Conservation (phyloP, 257 asterid genomes). For the Agastache rugosa region DNA sequence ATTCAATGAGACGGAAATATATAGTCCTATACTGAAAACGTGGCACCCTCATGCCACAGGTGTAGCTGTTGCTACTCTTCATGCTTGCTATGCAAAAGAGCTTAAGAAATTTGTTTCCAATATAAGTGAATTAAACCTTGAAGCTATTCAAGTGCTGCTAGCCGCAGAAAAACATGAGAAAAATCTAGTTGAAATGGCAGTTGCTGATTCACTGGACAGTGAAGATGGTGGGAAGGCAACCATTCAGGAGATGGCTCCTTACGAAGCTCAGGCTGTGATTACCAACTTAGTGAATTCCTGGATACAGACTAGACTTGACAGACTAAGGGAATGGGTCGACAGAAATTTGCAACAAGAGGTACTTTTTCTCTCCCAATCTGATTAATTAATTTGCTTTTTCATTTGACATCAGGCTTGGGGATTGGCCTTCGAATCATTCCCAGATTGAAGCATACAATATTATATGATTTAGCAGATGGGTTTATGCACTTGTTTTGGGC, state of each 20-base stretch:
- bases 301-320: slow-evolving; percentile 78
- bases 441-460: not conserved
- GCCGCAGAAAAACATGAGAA: slow-evolving; percentile 89
- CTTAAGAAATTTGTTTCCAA: slow-evolving; percentile 68
- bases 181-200: slow-evolving; percentile 91
- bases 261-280: slow-evolving; percentile 84
- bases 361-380: slow-evolving; percentile 27
- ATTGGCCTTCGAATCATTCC: slow-evolving; percentile 13
- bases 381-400: slow-evolving; percentile 6
- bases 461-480: slow-evolving; percentile 4
- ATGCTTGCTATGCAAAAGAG: slow-evolving; percentile 79
- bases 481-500: slow-evolving; percentile 8
- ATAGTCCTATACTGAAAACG: slow-evolving; percentile 76
- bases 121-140: slow-evolving; percentile 81
- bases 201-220: slow-evolving; percentile 83
- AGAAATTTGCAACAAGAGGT: slow-evolving; percentile 91
- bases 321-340: slow-evolving; percentile 85
- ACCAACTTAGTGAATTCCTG: slow-evolving; percentile 76
- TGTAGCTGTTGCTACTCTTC: slow-evolving; percentile 91
- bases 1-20: slow-evolving; percentile 88
- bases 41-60: slow-evolving; percentile 93
- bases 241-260: slow-evolving; percentile 94
- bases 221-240: slow-evolving; percentile 97
- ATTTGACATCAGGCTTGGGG: slow-evolving; percentile 6
- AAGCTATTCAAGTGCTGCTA: slow-evolving; percentile 86